Evolutionary conservation across 2,329 filamentous ascomycete species (phyloP).

Genomic region (Beauveria asiatica): DNA sequence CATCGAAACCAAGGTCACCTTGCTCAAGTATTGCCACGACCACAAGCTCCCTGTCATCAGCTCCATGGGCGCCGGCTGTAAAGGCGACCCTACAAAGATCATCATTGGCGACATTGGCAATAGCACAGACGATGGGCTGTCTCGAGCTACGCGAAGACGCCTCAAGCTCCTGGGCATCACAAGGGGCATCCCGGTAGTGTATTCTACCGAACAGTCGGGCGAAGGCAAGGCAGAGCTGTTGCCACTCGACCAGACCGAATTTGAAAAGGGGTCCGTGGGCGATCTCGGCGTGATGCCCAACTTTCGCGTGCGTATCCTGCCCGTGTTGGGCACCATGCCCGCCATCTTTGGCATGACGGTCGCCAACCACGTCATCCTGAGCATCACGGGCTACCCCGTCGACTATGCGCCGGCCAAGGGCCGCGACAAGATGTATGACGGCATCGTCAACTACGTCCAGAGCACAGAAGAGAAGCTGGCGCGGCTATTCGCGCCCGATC

Average conservation of each 20-base stretch:
- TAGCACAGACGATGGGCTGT: conserved; percentile 82
- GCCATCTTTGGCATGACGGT: conserved; percentile 88
- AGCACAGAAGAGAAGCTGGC: conserved; percentile 70
- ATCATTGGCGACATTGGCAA: conserved; percentile 85
- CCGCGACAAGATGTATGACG: conserved; percentile 86
- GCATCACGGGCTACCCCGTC: conserved; percentile 72
- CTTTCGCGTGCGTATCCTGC: conserved; percentile 89
- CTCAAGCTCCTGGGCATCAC: conserved; percentile 71
- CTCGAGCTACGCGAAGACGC: conserved; percentile 70
- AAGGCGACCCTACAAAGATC: conserved; percentile 75
- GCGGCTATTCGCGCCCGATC: conserved; percentile 27
- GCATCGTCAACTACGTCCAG: conserved; percentile 67
- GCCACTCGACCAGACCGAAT: conserved; percentile 81
- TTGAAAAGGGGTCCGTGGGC: conserved; percentile 73
- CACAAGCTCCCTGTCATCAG: conserved; percentile 76
- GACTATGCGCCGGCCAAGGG: conserved; percentile 76
- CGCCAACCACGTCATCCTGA: conserved; percentile 87
- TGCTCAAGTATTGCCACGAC: conserved; percentile 80
- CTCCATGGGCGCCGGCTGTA: conserved; percentile 93
- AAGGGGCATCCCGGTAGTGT: conserved; percentile 83
- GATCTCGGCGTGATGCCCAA: conserved; percentile 85
- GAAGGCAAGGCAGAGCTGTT: conserved; percentile 86
- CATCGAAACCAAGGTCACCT: conserved; percentile 88
- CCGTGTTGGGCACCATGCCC: conserved; percentile 93
- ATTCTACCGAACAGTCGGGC: conserved; percentile 81